A percentile compares a stretch with the other conserved stretches of the same genome.
Evolutionary conservation across 2,329 filamentous ascomycete genomes (phyloP).

Genomic region (Didymella glomerata): DNA sequence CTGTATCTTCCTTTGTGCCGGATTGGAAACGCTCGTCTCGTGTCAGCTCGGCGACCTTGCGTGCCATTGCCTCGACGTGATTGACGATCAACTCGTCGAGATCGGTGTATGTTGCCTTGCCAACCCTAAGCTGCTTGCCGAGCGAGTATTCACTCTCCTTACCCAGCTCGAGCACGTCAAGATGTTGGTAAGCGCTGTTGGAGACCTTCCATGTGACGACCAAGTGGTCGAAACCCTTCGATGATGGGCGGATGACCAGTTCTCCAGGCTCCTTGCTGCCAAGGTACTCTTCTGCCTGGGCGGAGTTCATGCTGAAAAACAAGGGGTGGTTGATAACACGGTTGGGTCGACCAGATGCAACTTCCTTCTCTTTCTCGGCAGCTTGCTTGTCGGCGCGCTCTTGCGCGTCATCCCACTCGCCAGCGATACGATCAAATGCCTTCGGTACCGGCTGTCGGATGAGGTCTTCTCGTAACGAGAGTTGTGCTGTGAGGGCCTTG

Average conservation of each 20-base stretch:
- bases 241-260: constrained; percentile 93
- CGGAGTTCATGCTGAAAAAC: constrained; percentile 91
- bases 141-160: constrained; percentile 98
- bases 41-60: constrained; percentile 97
- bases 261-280: constrained; percentile 86
- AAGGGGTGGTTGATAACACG: constrained; percentile 97
- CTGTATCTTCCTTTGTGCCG: constrained; percentile 79
- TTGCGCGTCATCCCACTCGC: constrained; percentile 86
- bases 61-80: constrained; percentile 96
- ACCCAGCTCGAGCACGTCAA: constrained; percentile 94
- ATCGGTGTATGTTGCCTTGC: constrained; percentile 93
- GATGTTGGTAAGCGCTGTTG: constrained; percentile 95
- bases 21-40: constrained; percentile 92
- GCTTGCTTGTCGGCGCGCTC: constrained; percentile 81
- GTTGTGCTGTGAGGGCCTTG: constrained; percentile 81
- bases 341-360: constrained; percentile 82
- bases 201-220: constrained; percentile 98
- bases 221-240: constrained; percentile 93
- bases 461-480: constrained; percentile 84
- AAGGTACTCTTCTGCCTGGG: constrained; percentile 91
- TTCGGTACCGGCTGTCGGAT: constrained; percentile 67
- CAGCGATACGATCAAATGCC: constrained; percentile 71
- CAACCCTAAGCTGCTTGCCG: constrained; percentile 83
- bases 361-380: constrained; percentile 84
- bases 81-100: constrained; percentile 96